Percentiles rank a stretch among this genome's conserved stretches.
Conservation (phyloP, 2,329 filamentous ascomycete species). For the Didymella pinodella region DNA sequence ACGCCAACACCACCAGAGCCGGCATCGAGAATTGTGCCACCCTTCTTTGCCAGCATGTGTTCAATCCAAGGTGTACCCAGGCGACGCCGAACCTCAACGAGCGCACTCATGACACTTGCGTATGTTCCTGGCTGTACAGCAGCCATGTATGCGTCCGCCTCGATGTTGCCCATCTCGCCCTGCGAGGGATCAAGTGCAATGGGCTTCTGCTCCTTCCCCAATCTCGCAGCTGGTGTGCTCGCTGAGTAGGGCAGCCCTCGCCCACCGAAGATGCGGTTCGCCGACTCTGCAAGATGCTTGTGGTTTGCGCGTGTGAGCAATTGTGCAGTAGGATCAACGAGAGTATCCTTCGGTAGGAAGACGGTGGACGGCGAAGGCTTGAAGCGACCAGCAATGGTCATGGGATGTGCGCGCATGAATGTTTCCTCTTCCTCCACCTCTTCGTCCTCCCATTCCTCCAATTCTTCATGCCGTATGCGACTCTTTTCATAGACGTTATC, state of each 20-base stretch:
- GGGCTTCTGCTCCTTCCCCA: constrained; percentile 66
- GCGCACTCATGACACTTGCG: constrained; percentile 69
- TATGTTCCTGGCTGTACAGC: constrained; percentile 75
- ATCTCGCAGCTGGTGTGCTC: constrained; percentile 67
- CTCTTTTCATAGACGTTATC: constrained; percentile 52
- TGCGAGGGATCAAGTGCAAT: constrained; percentile 71
- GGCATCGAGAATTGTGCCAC: constrained; percentile 74
- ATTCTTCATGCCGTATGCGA: constrained; percentile 53
- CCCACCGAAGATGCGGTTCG: constrained; percentile 80
- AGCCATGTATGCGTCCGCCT: constrained; percentile 76
- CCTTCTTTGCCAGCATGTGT: constrained; percentile 67
- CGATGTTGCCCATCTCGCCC: constrained; percentile 74
- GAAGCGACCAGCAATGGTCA: constrained; percentile 78
- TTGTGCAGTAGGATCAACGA: constrained; percentile 73
- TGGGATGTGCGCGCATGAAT: constrained; percentile 71
- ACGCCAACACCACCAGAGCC: constrained; percentile 77
- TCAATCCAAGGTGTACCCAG: constrained; percentile 76
- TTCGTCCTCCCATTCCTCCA: constrained; percentile 48
- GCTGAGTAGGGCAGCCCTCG: constrained; percentile 77
- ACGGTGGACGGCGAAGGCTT: constrained; percentile 77
- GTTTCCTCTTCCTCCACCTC: constrained; percentile 45
- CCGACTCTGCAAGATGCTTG: constrained; percentile 76
- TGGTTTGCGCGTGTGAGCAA: constrained; percentile 71
- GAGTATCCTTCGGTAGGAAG: constrained; percentile 72
- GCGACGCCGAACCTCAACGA: constrained; percentile 77